These are phyloP conservation scores for Apocynum venetum DNA, from an alignment of 257 asterid species.

Conservation along the genomic window DNA sequence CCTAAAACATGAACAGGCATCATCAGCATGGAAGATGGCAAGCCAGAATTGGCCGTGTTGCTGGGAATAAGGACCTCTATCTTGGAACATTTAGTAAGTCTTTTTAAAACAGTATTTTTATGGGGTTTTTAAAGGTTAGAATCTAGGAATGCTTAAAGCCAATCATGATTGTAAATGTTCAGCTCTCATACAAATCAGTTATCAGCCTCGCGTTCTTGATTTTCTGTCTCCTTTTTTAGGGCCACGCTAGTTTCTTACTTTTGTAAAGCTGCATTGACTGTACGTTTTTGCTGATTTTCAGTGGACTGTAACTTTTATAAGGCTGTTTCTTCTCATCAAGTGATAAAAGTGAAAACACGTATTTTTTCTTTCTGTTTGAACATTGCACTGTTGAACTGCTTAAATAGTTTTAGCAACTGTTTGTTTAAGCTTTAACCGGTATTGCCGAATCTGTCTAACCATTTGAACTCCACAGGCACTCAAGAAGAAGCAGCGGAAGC, in stretches of 20 bases:
- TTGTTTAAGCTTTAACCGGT: neutral
- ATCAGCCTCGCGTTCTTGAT: conserved; percentile 5
- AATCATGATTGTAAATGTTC: conserved; percentile 11
- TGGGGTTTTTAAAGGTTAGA: neutral
- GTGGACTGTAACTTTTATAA: conserved; percentile 22
- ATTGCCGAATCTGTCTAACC: too few relatives aligned
- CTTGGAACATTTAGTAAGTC: conserved; percentile 48
- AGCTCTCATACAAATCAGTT: conserved; percentile 7
- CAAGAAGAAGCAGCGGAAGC: conserved; percentile 62
- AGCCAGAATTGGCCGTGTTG: conserved; percentile 52
- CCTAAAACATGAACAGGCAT: conserved; percentile 27
- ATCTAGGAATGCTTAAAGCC: neutral
- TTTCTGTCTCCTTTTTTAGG: conserved; percentile 16
- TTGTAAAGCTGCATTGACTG: conserved; percentile 29
- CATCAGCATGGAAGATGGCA: conserved; percentile 62
- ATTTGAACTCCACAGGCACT: conserved; percentile 26
- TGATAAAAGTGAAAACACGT: conserved; percentile 9
- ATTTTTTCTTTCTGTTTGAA: neutral
- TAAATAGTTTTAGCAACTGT: neutral
- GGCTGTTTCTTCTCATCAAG: conserved; percentile 22
- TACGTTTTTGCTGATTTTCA: conserved; percentile 13
- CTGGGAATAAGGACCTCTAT: conserved; percentile 53
- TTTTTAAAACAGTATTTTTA: neutral
- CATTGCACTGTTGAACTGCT: neutral
- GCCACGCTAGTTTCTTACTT: conserved; percentile 9